Evolutionary conservation across 208 protist genomes (phyloP).

Genomic region (Trypanosoma lewisi): DNA sequence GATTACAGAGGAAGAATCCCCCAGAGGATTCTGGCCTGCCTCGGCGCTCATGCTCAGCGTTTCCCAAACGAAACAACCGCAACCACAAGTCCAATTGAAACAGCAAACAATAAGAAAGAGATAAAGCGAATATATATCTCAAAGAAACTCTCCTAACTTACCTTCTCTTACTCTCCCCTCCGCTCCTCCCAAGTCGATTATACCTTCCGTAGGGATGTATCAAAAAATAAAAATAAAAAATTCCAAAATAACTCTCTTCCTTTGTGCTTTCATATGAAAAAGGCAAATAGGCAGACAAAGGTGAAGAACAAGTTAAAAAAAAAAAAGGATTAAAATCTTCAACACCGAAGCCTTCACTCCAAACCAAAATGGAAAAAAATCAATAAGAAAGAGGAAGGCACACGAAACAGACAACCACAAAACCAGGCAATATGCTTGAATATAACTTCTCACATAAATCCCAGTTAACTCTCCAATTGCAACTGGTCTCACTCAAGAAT

Average conservation of each 20-base stretch:
- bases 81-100: background rate
- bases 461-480: background rate
- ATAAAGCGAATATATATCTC: background rate
- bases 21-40: background rate
- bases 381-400: slow-evolving; percentile 2
- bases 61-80: background rate
- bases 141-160: background rate
- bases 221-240: no score
- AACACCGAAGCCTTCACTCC: background rate
- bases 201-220: no score
- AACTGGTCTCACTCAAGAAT: background rate
- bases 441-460: background rate
- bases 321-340: slow-evolving; percentile 1
- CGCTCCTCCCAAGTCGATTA: no score
- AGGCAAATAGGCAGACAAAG: background rate
- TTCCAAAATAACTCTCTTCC: no score
- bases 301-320: slow-evolving; percentile 11
- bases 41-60: background rate
- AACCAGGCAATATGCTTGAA: background rate
- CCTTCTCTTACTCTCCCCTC: background rate
- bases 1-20: background rate
- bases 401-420: background rate
- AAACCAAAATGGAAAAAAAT: background rate
- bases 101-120: background rate
- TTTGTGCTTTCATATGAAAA: background rate